Base-by-base conservation (phyloP, 352 stramenopile genomes). In the Phytophthora sp. region DNA sequence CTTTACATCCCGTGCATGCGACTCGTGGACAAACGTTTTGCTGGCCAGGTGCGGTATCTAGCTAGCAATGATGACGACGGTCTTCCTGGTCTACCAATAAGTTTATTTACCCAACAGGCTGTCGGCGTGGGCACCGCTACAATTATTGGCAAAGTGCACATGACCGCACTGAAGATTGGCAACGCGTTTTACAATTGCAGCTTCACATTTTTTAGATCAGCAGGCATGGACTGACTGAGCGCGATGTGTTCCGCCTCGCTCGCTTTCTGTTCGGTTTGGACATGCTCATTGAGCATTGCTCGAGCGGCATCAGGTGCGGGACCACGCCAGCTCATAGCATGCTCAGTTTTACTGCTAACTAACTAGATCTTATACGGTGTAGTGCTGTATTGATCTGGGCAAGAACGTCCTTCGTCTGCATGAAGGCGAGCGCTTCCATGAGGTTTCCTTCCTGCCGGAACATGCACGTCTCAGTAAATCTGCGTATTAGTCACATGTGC, bases 201-300 rank as follows among this genome's bases (percentile, higher is more conserved):
- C 62, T 97, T 99, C 57, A 99, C 97, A 16, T 97, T 97, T 69
- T n/a, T 51, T 97, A 44, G 88, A 96, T 52, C 85, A 96, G 13
- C 67, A 97, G 84, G 97, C 66, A 97, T 99, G 39, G 97, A 99
- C 65, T n/a, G n/a, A n/a, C n/a, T n/a, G n/a, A n/a, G n/a, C n/a
- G n/a, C n/a, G n/a, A n/a, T n/a, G n/a, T n/a, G n/a, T n/a, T n/a
- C n/a, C n/a, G n/a, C n/a, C n/a, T n/a, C n/a, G n/a, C n/a, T n/a
- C n/a, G n/a, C n/a, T 98, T 99, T 66, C 75, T 99, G 8, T 98
- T 99, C 58, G 97, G 97, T 9, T 82, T 99, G 39, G 97, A 99
- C 72, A 99, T 99, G 96, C 84, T 99, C 16, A 99, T n/a, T n/a
- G n/a, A n/a, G n/a, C n/a, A n/a, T n/a, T n/a, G n/a, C n/a, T n/a